Base-by-base conservation (phyloP, 768 basidiomycete genomes). In the Mycena sanguinolenta region DNA sequence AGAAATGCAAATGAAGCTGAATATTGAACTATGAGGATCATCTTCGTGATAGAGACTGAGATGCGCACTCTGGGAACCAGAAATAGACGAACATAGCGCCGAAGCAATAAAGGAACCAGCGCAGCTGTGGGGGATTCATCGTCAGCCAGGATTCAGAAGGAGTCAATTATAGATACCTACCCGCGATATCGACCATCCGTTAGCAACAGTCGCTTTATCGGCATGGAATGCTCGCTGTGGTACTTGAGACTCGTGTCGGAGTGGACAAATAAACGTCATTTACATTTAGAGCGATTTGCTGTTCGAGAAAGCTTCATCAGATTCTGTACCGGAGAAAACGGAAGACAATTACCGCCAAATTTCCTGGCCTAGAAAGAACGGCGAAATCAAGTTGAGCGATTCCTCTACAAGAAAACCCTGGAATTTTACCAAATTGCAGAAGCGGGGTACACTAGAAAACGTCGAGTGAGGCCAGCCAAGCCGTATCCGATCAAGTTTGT, bases 341-440 rank as follows among this genome's bases (percentile, higher is more conserved):
- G 13, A 38, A 39, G 44, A 4, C 25, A 39, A 30, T 59, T 53
- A 66, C 65, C 57, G 57, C 65, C 16, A 67, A 38, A 55, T 67
- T 67, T 28, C n/a, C 16, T 0, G 50, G 65, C 65, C 65, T 67
- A 44, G 3, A 44, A 30, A 17, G 10, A 44, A 44, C 42, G 16
- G 42, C 21, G 1, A 44, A 14, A 19, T 38, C 57, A 36, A 21
- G 14, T 34, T 2, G 21, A 25, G 36, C 7, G 10, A 5, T 13
- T 19, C 6, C 21, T 58, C 23, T 21, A 5, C 19, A 8, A 16
- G 12, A 27, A 39, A 7, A 21, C n/a, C n/a, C n/a, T n/a, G n/a
- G 14, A 27, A 28, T 83, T 84, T 8, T 87, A 89, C 87, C 89
- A 91, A 76, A 90, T 85, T 82, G 88, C 88, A 75, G 82, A 83